A percentile compares a stretch with the other conserved stretches of the same genome.
phyloP scores from a whole-genome alignment of 108 stramenopile genomes.

The Schizochytrium sp. region DNA sequence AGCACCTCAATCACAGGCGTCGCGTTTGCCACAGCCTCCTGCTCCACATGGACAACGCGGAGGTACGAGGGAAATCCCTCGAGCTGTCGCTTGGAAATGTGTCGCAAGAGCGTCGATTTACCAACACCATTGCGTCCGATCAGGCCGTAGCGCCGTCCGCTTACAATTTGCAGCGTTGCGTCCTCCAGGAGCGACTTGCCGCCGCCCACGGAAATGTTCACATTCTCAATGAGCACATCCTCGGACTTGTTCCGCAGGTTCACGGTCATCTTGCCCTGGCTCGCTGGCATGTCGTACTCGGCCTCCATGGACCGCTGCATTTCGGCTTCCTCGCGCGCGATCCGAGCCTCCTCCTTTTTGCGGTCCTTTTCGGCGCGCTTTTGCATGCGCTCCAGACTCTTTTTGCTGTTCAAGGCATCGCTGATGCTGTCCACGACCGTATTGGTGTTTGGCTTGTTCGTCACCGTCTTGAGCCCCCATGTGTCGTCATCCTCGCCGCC shows the following conservation, averaged over 20 bases:
- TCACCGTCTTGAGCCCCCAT: not conserved
- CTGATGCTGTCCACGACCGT: conserved; percentile 7
- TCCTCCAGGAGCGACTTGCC: conserved; percentile 58
- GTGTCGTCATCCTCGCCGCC: not conserved
- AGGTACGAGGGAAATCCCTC: conserved; percentile 55
- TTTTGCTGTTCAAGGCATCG: not conserved
- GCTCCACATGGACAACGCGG: conserved; percentile 60
- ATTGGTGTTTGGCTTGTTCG: not conserved
- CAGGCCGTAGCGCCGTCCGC: conserved; percentile 68
- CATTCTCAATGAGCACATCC: not conserved
- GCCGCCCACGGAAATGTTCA: conserved; percentile 14
- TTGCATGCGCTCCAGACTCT: not conserved
- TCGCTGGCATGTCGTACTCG: not conserved
- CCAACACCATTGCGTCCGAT: conserved; percentile 80
- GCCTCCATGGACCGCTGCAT: not conserved
- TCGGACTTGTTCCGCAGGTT: not conserved
- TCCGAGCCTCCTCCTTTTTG: not conserved
- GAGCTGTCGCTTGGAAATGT: conserved; percentile 46
- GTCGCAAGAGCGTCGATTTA: conserved; percentile 68
- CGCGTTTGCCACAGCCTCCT: conserved; percentile 44
- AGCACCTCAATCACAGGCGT: conserved; percentile 48
- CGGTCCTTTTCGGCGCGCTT: not conserved
- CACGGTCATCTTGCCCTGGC: not conserved
- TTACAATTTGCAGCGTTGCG: conserved; percentile 55
- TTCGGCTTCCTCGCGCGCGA: not conserved